Evolutionary conservation across 2,329 filamentous ascomycete genomes (phyloP).

Genomic region (Mariannaea elegans): DNA sequence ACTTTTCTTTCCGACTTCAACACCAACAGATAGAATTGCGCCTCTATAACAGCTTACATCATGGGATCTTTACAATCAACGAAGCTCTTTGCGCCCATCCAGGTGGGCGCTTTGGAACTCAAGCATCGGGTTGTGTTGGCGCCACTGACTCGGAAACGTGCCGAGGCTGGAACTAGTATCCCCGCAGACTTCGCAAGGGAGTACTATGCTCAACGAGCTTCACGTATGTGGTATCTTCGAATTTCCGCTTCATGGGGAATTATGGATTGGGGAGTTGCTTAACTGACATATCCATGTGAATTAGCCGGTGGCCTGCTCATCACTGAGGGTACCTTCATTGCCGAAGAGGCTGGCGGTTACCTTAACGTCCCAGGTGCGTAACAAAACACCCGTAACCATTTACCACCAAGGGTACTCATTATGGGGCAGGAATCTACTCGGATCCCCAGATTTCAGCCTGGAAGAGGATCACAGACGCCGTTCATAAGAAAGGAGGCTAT

Average conservation of each 20-base stretch:
- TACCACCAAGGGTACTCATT: too few relatives aligned
- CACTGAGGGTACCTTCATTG: conserved; percentile 56
- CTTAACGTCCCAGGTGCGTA: conserved; percentile 32
- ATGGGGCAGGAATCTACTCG: conserved; percentile 64
- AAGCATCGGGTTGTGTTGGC: conserved; percentile 62
- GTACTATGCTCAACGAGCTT: conserved; percentile 58
- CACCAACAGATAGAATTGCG: too few relatives aligned
- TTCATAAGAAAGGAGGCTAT: conserved; percentile 69
- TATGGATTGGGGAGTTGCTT: too few relatives aligned
- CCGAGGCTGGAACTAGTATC: conserved; percentile 45
- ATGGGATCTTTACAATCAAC: too few relatives aligned
- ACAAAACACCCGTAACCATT: too few relatives aligned
- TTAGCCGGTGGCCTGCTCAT: conserved; percentile 54
- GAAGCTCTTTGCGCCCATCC: conserved; percentile 56
- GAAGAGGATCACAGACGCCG: conserved; percentile 68
- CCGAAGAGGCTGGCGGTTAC: conserved; percentile 44
- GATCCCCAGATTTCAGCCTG: conserved; percentile 66
- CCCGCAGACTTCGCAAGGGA: conserved; percentile 47
- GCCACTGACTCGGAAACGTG: conserved; percentile 65
- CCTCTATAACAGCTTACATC: too few relatives aligned
- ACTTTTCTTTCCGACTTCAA: too few relatives aligned
- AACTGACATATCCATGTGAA: not conserved
- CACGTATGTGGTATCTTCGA: too few relatives aligned
- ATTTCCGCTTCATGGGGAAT: too few relatives aligned
- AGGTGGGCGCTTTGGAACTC: conserved; percentile 48